These are phyloP conservation scores for Mycena epipterygia DNA, from an alignment of 768 basidiomycete species.

Conservation along the genomic window DNA sequence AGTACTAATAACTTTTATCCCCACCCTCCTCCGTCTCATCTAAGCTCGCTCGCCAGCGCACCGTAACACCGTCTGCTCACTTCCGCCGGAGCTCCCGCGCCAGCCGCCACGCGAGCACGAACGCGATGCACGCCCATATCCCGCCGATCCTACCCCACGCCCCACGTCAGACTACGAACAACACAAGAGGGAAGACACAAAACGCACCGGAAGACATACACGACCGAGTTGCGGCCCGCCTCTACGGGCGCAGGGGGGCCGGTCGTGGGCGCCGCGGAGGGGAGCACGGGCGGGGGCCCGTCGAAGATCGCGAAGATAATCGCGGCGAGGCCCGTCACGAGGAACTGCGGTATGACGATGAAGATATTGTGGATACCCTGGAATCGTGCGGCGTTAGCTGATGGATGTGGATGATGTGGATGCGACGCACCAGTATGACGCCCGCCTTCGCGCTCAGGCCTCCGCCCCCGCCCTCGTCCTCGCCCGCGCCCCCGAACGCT, in stretches of 20 bases:
- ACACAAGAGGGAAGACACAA: constrained; percentile 3
- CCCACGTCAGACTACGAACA: constrained; percentile 6
- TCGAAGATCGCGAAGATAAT: constrained; percentile 91
- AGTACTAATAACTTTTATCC: not conserved
- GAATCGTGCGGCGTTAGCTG: not conserved
- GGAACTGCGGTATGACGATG: constrained; percentile 94
- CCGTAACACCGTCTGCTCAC: not conserved
- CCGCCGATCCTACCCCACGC: constrained; percentile 64
- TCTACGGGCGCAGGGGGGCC: not conserved
- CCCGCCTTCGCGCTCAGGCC: constrained; percentile 87
- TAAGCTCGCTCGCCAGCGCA: not conserved
- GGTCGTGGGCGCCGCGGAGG: constrained; percentile 13
- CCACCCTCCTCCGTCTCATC: not conserved
- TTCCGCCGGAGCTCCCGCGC: constrained; percentile 63
- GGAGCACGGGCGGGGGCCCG: constrained; percentile 56
- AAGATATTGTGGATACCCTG: constrained; percentile 97
- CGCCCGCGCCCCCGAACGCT: constrained; percentile 30
- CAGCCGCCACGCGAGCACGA: constrained; percentile 66
- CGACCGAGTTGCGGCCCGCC: constrained; percentile 73
- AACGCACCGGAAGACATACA: constrained; percentile 82
- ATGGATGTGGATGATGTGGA: too few relatives aligned
- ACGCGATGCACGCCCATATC: constrained; percentile 66
- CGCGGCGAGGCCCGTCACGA: constrained; percentile 89
- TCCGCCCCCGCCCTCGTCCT: constrained; percentile 44
- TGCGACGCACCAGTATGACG: constrained; percentile 79